Evolutionary conservation across 106 monocot genomes (phyloP), one percentile per base, ranked within the genome.

Genomic region (Xerophyta viscosa): DNA sequence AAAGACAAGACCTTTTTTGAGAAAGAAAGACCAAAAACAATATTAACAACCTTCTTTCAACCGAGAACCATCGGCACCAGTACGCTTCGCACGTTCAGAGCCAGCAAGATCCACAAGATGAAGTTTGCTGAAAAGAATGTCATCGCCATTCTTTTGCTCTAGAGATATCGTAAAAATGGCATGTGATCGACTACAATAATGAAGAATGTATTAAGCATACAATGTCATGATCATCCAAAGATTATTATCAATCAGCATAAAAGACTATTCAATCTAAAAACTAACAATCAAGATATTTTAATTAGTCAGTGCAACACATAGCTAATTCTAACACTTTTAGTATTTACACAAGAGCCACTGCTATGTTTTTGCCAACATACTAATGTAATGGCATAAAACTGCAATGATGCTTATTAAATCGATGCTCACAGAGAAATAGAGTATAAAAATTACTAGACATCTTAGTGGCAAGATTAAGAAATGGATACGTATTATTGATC

Each of bases 101-200:
- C 98, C 90, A 69, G 90, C 98, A 51, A 99, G 77, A 71, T 99
- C 98, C 14, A 99, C 98, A 24, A 99, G 64, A 67, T 99, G 98
- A 74, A 99, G 66, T 54, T 99, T 99, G 47, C 90, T 66, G 46
- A 44, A 64, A 29, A 99, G 57, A 17, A 99, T 82, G n/a, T 90
- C 89, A 60, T 90, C 86, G 45, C 57, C 48, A 54, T 63, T 80
- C 62, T 86, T 99, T 77, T 81, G 80, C 63, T 99, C 98, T 61
- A 99, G 46, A 45, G 54, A 77, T 65, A 99, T 99, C 5, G 98
- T 99, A 46, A 99, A 99, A 39, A 99, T 99, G 18, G 98, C 98
- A 75, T 99, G 98, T n/a, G 98, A 99, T 14, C 98, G 98, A 54
- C 98, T 99, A 55, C 22, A 70, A 25, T 64, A 46, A 57, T 0